A percentile compares a stretch with the other conserved stretches of the same genome.
Conservation (phyloP, 345 rosid genomes). For the Salix caprea region DNA sequence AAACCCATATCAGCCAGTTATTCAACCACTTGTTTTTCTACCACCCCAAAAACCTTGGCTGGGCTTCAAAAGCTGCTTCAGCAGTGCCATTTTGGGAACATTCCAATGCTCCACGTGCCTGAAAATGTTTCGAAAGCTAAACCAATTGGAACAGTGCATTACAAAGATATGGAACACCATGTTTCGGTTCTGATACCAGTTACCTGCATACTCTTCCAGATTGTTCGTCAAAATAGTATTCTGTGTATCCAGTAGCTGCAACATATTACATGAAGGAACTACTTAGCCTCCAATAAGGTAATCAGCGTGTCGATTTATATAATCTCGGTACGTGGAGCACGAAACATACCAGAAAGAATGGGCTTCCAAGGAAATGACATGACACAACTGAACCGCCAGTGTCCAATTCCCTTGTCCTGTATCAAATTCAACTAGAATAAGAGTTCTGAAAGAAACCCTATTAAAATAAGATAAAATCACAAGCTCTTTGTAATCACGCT, state of each 20-base stretch:
- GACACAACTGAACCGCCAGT: conserved; percentile 84
- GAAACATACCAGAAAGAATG: conserved; percentile 69
- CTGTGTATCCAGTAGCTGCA: conserved; percentile 89
- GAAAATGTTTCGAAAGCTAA: conserved; percentile 3
- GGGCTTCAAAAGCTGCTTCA: conserved; percentile 72
- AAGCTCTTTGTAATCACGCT: too few relatives aligned
- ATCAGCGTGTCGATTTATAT: too few relatives aligned
- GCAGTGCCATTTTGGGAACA: conserved; percentile 78
- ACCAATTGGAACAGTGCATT: not conserved
- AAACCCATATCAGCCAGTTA: too few relatives aligned
- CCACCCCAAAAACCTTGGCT: conserved; percentile 42
- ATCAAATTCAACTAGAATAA: not conserved
- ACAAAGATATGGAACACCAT: not conserved
- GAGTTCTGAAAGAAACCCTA: not conserved
- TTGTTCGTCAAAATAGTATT: conserved; percentile 59
- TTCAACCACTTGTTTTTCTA: conserved; percentile 9
- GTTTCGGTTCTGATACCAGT: not conserved
- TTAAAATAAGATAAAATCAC: too few relatives aligned
- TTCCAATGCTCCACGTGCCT: conserved; percentile 95
- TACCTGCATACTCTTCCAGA: conserved; percentile 89
- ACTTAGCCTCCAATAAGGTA: too few relatives aligned
- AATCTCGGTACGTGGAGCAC: not conserved
- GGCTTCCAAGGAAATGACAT: conserved; percentile 98
- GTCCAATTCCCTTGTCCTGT: conserved; percentile 87
- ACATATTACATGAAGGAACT: not conserved